Base-by-base conservation (phyloP, 2,329 filamentous ascomycete species). In the Parastagonospora avenae region DNA sequence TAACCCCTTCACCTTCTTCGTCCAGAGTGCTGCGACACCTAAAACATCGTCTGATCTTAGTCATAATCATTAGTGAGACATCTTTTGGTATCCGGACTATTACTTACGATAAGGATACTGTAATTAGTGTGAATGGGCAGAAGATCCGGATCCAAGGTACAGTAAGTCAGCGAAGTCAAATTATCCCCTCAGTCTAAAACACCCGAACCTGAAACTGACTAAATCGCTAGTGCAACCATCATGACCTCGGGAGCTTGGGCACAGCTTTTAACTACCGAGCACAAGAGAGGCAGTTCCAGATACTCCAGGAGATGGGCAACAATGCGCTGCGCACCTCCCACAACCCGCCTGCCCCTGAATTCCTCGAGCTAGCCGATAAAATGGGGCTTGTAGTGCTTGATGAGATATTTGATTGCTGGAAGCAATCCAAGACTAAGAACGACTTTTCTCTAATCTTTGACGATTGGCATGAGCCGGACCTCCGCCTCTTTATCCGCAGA, bases 371-470 rank as follows among this genome's bases (percentile, higher is more conserved):
- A 6, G 74, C 80, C 2, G 81, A 84, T 57, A 62, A 67, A 2
- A 65, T 79, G 63, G 80, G 80, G 0, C 76, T 83, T 49, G 45
- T 83, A 2, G 77, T 83, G 4, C 63, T 83, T 24, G 78, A 82
- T 54, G 81, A 84, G 63, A 77, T 81, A 16, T 83, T 83, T 54
- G 81, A 83, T 62, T 67, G 59, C 7, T 84, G 81, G 81, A 55
- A 72, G 16, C 57, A 38, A 9, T 53, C 66, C 8, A 83, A 83
- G 63, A 77, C 71, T 0, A 52, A 55, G 1, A 77, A 79, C 52
- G 81, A 83, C 60, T 83, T 78, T 55, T 77, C 81, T 52, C 59
- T 79, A n/a, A 76, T 83, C 51, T 84, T 81, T 49, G 19, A 66
- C 0, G 80, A 82, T 45, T 83, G 81, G 81, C 72, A 78, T 54